Evolutionary conservation across 805 yeast genomes (phyloP), one percentile per base, ranked within the genome.

Genomic region (Millerago galiae): DNA sequence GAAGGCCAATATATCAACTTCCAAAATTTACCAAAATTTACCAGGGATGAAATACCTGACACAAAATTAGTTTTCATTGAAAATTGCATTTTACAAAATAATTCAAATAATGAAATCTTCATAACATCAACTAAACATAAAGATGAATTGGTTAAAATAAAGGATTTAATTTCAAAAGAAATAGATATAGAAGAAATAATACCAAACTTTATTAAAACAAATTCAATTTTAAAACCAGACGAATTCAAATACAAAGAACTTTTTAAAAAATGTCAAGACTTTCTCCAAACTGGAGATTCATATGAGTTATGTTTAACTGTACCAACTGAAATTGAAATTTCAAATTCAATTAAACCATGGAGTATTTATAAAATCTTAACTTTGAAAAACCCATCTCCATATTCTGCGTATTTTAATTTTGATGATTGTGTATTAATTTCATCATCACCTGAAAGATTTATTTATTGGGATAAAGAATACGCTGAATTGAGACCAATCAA

Each of bases 401-500:
- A 85, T 59, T 80, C 96, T 3, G 81, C 93, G 42, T 93, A 66
- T 57, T 68, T 93, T 68, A 71, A 79, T 38, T 84, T 91, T 53
- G 83, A 81, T 47, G 74, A 75, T 24, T 51, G 60, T 25, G 44
- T 62, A 5, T 64, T 93, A 27, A 69, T 91, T 3, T 87, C 96
- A 2, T 83, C 96, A 0, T 91, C 98, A 0, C 99, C 99, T 0
- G 99, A 93, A 60, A 69, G 99, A 49, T 95, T 93, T 55, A 58
- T 95, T 40, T 74, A 81, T 3, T 95, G 98, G 96, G 60, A 69
- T 17, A 57, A 62, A 10, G 44, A 46, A 1, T 56, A 61, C 0
- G 83, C 93, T 44, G 95, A 93, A 61, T 71, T 93, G 56, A 71
- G 98, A 42, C 99, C 99, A 2, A 93, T 93, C 43, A 93, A 93